Conservation (phyloP, 129 eudicot species). For the Oenanthe sinensis region DNA sequence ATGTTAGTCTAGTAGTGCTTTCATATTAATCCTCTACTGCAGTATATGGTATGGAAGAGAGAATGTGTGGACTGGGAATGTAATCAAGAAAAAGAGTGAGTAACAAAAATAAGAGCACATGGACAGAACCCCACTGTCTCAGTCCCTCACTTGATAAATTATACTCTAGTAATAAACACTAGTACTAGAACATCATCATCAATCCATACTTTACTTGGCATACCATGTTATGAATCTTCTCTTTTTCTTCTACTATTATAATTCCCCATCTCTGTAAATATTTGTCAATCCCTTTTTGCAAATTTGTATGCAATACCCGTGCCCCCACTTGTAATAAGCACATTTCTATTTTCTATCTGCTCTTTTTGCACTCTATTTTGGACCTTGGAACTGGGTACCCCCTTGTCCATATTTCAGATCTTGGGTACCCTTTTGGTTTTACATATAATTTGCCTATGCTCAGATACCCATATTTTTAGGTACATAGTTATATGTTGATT, state of each 20-base stretch:
- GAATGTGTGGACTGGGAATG: no score
- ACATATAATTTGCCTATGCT: background rate
- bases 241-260: background rate
- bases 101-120: no score
- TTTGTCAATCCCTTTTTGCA: background rate
- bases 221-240: background rate
- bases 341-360: background rate
- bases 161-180: no score
- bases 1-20: background rate
- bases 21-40: no score
- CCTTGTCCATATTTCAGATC: constrained; percentile 2
- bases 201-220: background rate
- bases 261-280: background rate
- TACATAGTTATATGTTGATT: background rate
- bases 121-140: no score
- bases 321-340: no score
- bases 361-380: background rate
- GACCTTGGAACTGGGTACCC: background rate
- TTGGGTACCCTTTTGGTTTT: background rate
- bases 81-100: no score
- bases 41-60: no score
- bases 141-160: no score
- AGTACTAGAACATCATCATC: background rate
- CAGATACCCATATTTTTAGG: background rate
- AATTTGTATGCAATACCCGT: background rate